Conservation (phyloP, 176 grass and related monocot genomes). For the Cocos nucifera region DNA sequence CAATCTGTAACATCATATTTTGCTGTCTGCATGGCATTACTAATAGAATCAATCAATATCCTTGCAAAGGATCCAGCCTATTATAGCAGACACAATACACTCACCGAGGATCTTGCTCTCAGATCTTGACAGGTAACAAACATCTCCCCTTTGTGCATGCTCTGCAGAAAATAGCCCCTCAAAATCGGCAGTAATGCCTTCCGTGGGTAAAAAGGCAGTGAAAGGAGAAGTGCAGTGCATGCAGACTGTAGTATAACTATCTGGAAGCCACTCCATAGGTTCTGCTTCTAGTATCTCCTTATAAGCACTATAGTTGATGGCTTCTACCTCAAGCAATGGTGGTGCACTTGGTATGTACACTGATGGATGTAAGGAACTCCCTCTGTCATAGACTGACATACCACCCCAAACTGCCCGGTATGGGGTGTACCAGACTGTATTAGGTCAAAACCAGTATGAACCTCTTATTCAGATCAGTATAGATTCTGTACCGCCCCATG, state of each 20-base stretch:
- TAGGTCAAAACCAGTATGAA: no score
- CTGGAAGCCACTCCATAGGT: conserved; percentile 72
- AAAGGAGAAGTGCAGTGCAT: conserved; percentile 81
- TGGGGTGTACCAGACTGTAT: no score
- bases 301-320: conserved; percentile 34
- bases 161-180: conserved; percentile 71
- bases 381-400: neutral
- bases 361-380: conserved; percentile 56
- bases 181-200: conserved; percentile 91
- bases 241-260: conserved; percentile 55
- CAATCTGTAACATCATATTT: conserved; percentile 92
- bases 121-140: conserved; percentile 65
- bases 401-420: no score
- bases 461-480: no score
- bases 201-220: conserved; percentile 41
- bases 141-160: conserved; percentile 59
- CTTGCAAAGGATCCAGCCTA: conserved; percentile 72
- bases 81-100: conserved; percentile 86
- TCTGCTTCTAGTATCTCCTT: conserved; percentile 56
- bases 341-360: conserved; percentile 73
- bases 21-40: conserved; percentile 58
- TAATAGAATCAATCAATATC: conserved; percentile 57
- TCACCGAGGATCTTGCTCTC: conserved; percentile 59
- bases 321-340: conserved; percentile 47
- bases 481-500: no score